A percentile compares a stretch with the other conserved stretches of the same genome.
Conservation (phyloP, 192 early-diverging fungal species). For the Linnemannia exigua region DNA sequence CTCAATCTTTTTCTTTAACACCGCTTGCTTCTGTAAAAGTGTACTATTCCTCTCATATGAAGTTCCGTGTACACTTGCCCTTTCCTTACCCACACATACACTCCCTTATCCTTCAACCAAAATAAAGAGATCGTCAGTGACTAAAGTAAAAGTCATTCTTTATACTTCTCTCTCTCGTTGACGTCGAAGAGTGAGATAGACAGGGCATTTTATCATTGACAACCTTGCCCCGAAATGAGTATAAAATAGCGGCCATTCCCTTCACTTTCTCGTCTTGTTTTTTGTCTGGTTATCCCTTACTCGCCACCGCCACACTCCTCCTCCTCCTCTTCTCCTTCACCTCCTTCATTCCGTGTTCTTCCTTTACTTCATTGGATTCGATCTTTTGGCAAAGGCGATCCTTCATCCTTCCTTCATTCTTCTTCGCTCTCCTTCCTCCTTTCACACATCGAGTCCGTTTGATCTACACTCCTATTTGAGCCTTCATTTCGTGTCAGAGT, state of each 20-base stretch:
- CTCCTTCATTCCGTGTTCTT: not conserved
- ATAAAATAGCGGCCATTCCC: not conserved
- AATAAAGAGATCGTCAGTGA: conserved; percentile 4
- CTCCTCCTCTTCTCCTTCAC: not conserved
- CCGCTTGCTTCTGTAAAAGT: not conserved
- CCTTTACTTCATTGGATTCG: not conserved
- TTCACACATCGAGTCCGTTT: not conserved
- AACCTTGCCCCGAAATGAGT: not conserved
- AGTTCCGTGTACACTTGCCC: not conserved
- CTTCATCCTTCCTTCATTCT: not conserved
- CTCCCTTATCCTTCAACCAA: not conserved
- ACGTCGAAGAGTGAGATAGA: not conserved
- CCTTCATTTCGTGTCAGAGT: not conserved
- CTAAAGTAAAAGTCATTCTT: not conserved
- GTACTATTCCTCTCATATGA: not conserved
- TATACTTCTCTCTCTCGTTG: not conserved
- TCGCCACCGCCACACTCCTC: not conserved
- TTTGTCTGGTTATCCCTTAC: not conserved
- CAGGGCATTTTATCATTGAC: not conserved
- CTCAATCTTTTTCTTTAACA: not conserved
- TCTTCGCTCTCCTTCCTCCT: not conserved
- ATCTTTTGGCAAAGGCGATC: not conserved
- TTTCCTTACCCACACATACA: not conserved
- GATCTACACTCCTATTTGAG: not conserved
- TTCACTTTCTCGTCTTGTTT: not conserved